Evolutionary conservation across 805 yeast species (phyloP).

Genomic region (Wickerhamiella australiensis): DNA sequence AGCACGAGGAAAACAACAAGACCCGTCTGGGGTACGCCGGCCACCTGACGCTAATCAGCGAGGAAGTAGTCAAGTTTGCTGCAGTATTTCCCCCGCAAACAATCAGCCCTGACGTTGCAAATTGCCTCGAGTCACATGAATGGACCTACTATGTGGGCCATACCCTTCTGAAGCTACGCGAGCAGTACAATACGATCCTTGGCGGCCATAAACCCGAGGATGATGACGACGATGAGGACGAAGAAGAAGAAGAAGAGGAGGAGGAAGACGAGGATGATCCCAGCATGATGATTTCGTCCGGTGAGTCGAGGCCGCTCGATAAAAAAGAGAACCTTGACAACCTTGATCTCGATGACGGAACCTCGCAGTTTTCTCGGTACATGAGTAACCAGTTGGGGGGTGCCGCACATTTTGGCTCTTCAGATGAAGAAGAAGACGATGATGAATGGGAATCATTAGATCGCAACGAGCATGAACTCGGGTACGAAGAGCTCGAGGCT

Average conservation of each 20-base stretch:
- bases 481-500: slow-evolving; percentile 11
- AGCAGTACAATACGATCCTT: slow-evolving; percentile 83
- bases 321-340: slow-evolving; percentile 20
- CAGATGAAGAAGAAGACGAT: slow-evolving; percentile 49
- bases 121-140: slow-evolving; percentile 37
- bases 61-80: slow-evolving; percentile 83
- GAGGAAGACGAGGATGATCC: slow-evolving; percentile 20
- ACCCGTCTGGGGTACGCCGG: slow-evolving; percentile 91
- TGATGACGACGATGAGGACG: slow-evolving; percentile 27
- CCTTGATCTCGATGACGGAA: slow-evolving; percentile 23
- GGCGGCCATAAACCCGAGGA: slow-evolving; percentile 58
- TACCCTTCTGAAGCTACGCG: slow-evolving; percentile 76
- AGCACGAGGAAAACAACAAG: slow-evolving; percentile 45
- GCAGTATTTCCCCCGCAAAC: slow-evolving; percentile 49
- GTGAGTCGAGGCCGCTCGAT: background rate
- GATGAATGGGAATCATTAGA: slow-evolving; percentile 14
- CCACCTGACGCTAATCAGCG: slow-evolving; percentile 86
- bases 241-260: slow-evolving; percentile 17
- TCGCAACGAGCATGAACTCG: slow-evolving; percentile 10
- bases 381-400: slow-evolving; percentile 64
- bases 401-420: slow-evolving; percentile 37
- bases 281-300: slow-evolving; percentile 8
- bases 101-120: slow-evolving; percentile 42
- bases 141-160: slow-evolving; percentile 81
- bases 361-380: slow-evolving; percentile 53